Percentiles rank a stretch among this genome's conserved stretches.
Evolutionary conservation across 805 yeast species (phyloP).

Genomic region (Saccharomycopsis fodiens): DNA sequence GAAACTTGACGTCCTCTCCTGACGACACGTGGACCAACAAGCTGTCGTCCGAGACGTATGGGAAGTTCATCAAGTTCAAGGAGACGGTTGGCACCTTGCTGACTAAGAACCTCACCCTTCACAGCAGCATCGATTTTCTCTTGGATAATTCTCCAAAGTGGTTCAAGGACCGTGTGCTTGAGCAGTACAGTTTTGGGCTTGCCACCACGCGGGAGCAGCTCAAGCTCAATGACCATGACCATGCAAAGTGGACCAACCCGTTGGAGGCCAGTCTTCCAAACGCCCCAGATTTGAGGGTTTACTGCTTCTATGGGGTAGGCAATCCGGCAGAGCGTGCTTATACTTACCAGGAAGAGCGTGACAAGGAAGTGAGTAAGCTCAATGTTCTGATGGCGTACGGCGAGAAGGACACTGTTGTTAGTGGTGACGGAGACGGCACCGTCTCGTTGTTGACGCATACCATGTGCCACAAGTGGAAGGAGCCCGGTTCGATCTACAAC

Average conservation of each 20-base stretch:
- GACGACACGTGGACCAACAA: slow-evolving; percentile 42
- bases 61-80: slow-evolving; percentile 64
- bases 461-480: slow-evolving; percentile 89
- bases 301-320: slow-evolving; percentile 92
- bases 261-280: slow-evolving; percentile 84
- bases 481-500: slow-evolving; percentile 54
- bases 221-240: slow-evolving; percentile 55
- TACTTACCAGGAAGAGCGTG: slow-evolving; percentile 64
- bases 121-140: slow-evolving; percentile 59
- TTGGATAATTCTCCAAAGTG: slow-evolving; percentile 64
- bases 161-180: slow-evolving; percentile 57
- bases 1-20: slow-evolving; percentile 57
- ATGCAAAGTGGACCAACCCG: slow-evolving; percentile 89
- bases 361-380: slow-evolving; percentile 43
- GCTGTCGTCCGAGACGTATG: slow-evolving; percentile 33
- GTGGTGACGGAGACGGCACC: slow-evolving; percentile 96
- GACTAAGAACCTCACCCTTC: slow-evolving; percentile 50
- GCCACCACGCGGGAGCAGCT: slow-evolving; percentile 58
- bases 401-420: slow-evolving; percentile 54
- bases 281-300: slow-evolving; percentile 88
- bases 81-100: slow-evolving; percentile 38
- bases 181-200: slow-evolving; percentile 74
- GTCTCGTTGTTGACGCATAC: slow-evolving; percentile 79
- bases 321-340: slow-evolving; percentile 94
- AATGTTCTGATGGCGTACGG: slow-evolving; percentile 67